Base-by-base conservation (phyloP, 805 yeast genomes). In the Starmerella scarabaei region DNA sequence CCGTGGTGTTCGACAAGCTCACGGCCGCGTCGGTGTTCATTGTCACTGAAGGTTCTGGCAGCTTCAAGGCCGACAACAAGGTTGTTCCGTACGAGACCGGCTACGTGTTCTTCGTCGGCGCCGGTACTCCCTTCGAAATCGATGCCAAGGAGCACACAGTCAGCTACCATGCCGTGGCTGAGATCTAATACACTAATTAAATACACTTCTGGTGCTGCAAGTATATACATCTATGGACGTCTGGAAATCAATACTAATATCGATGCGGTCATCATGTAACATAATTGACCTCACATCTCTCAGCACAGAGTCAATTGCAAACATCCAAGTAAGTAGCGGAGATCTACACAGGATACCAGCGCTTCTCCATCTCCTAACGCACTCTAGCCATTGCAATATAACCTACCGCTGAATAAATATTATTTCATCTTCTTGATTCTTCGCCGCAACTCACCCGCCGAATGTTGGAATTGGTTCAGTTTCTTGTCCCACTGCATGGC, bases 401-500 rank as follows among this genome's bases (percentile, higher is more conserved):
- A n/a, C n/a, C n/a, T n/a, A n/a, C n/a, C n/a, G n/a, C n/a, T 23
- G 26, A 31, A 17, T 31, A 15, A 14, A 18, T 17, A 17, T 18
- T 11, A 31, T 7, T 31, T 8, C 15, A 28, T 83, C 58, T 73
- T 78, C 17, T 49, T 54, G 33, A 88, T 65, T 56, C 91, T 73
- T 59, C 72, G 73, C 60, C 70, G 78, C 51, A 88, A 63, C 53
- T 84, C 93, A 21, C 93, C 93, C n/a, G 76, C 77, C 45, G 81
- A 70, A 58, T 81, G 84, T 63, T 86, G 96, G 60, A 69, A 72
- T 2, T 77, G 71, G 59, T 88, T 88, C 47, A 86, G 67, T 59
- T 80, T 80, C 61, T 72, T 73, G 59, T 91, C 98, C 81, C 93
- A 80, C 58, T 75, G 79, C 98, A 91, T 91, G 52, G 77, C 81